phyloP scores from a whole-genome alignment of 1,284 basidiomycete genomes.

The Coniophora puteana region DNA sequence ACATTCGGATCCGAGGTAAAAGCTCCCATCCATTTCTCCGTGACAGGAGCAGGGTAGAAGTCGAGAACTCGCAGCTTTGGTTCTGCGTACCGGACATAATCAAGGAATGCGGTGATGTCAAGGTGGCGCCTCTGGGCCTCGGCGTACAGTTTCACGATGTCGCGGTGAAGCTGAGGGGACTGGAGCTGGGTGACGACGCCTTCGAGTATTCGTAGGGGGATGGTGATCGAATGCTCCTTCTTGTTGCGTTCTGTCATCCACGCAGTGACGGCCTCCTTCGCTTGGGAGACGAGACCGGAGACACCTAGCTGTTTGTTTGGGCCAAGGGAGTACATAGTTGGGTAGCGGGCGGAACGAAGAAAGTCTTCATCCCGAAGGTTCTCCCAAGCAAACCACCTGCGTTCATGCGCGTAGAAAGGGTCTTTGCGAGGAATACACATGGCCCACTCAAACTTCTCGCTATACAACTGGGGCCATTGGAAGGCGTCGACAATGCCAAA shows the following conservation, averaged over 20 bases:
- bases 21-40: not conserved
- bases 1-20: constrained; percentile 1
- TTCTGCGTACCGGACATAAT: too few relatives aligned
- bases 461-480: constrained; percentile 7
- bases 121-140: constrained; percentile 3
- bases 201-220: too few relatives aligned
- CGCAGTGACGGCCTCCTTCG: too few relatives aligned
- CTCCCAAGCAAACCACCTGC: too few relatives aligned
- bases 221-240: too few relatives aligned
- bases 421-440: not conserved
- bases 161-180: not conserved
- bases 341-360: too few relatives aligned
- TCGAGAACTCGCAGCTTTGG: not conserved
- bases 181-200: too few relatives aligned
- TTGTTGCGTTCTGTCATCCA: too few relatives aligned
- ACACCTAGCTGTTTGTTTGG: too few relatives aligned
- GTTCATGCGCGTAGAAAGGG: not conserved
- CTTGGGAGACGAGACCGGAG: too few relatives aligned
- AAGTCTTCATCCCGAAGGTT: too few relatives aligned
- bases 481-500: constrained; percentile 3
- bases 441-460: not conserved
- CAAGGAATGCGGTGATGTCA: constrained; percentile 4
- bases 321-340: too few relatives aligned
- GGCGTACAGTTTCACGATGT: not conserved
- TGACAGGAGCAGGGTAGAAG: not conserved